These are phyloP conservation scores for Leucocoprinus sp. DNA, from an alignment of 768 basidiomycete genomes.

Conservation along the genomic window DNA sequence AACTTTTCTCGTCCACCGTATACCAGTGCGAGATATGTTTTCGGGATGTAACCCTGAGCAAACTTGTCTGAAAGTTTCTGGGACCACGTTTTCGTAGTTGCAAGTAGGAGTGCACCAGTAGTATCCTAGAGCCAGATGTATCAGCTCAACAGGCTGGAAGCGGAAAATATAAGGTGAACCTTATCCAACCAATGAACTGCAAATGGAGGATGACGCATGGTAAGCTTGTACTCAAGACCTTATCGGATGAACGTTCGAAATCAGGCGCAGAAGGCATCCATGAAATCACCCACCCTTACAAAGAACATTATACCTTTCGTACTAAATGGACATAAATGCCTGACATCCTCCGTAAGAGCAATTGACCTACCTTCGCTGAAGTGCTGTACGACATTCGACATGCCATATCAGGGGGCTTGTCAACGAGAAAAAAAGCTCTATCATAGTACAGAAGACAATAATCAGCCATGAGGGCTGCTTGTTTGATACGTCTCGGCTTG, in stretches of 20 bases:
- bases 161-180: constrained; percentile 24
- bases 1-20: constrained; percentile 44
- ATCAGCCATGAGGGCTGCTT: background rate
- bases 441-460: constrained; percentile 40
- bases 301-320: constrained; percentile 25
- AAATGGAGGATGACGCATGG: constrained; percentile 24
- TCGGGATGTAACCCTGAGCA: constrained; percentile 34
- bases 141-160: background rate
- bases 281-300: constrained; percentile 22
- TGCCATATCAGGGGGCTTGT: constrained; percentile 52
- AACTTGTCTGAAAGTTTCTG: constrained; percentile 52
- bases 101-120: constrained; percentile 55
- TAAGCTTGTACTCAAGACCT: constrained; percentile 20
- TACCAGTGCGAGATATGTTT: constrained; percentile 60
- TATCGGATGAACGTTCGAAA: background rate
- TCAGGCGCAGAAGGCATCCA: background rate
- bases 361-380: constrained; percentile 14
- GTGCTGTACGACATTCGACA: constrained; percentile 34
- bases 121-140: constrained; percentile 33
- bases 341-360: constrained; percentile 2
- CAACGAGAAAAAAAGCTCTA: constrained; percentile 42
- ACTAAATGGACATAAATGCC: constrained; percentile 9
- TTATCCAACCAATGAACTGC: constrained; percentile 64
- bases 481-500: background rate
- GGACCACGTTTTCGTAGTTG: constrained; percentile 33